Evolutionary conservation across 2,329 filamentous ascomycete genomes (phyloP), one percentile per base, ranked within the genome.

Genomic region (Claviceps pusilla): DNA sequence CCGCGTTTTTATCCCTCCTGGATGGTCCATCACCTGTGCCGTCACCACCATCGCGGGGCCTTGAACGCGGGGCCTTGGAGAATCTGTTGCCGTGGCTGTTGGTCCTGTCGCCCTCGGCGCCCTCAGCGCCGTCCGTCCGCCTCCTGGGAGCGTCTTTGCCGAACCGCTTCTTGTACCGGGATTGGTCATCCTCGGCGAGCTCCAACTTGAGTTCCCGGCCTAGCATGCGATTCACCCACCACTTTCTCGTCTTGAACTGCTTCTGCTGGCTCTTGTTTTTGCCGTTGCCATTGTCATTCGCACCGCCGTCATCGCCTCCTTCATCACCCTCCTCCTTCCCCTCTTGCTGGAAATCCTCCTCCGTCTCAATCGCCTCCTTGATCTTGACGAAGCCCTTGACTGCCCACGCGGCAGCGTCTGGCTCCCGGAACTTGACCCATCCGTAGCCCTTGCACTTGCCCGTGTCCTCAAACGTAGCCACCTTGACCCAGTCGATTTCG

Each of bases 361-460:
- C 78, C 7, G 78, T 82, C 60, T 83, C 76, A 43, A 84, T 69
- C 54, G 80, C 76, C 66, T 84, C 79, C 65, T 78, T 79, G 63
- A 89, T 77, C 70, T 82, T 81, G 57, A 89, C 77, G 62, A 86
- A 96, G 0, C 91, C 91, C 65, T 83, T 84, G 59, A 95, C 89
- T 0, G 71, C 71, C 67, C 69, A 71, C 51, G 83, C 80, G 0
- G 89, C 89, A 0, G 85, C 79, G 55, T 87, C 82, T 11, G 90
- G 65, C 51, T 89, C 83, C 65, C 84, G 83, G 69, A 97, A 98
- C 57, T 87, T 87, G 57, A 98, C 82, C 90, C 93, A 98, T 6
- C 85, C 93, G 71, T 86, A 98, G 19, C 93, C 94, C 73, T 97
- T 97, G 75, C 93, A 98, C 73, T 97, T 98, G 47, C 93, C 93